These are phyloP conservation scores for Claviceps humidiphila DNA, from an alignment of 2,329 filamentous ascomycete genomes.

Conservation along the genomic window DNA sequence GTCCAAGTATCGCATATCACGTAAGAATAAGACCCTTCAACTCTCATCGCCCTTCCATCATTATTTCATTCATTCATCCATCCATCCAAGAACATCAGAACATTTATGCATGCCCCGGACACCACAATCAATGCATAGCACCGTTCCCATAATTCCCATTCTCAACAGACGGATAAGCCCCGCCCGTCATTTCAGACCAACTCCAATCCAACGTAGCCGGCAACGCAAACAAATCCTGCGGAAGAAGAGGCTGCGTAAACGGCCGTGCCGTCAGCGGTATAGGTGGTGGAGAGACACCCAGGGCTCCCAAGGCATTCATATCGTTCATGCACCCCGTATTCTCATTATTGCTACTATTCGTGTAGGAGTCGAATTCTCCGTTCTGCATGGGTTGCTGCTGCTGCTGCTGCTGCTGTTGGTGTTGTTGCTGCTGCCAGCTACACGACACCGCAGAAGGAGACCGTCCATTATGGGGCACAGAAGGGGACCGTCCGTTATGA, in stretches of 20 bases:
- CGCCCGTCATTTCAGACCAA: constrained; percentile 56
- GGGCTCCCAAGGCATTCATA: constrained; percentile 29
- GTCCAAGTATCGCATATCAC: too few relatives aligned
- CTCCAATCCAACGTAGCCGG: constrained; percentile 94
- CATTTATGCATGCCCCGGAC: too few relatives aligned
- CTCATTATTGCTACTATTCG: background rate
- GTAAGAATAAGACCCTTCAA: too few relatives aligned
- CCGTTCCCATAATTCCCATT: constrained; percentile 24
- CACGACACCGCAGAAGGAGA: constrained; percentile 32
- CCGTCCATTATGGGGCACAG: constrained; percentile 24
- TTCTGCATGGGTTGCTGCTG: constrained; percentile 27
- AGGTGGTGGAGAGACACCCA: constrained; percentile 9
- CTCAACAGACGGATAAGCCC: constrained; percentile 49
- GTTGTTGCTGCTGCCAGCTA: constrained; percentile 16
- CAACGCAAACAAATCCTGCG: constrained; percentile 89
- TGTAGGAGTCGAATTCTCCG: constrained; percentile 30
- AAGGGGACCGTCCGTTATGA: constrained; percentile 30
- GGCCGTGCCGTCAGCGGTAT: constrained; percentile 12
- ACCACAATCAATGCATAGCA: background rate
- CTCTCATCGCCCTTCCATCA: too few relatives aligned
- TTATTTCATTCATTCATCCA: too few relatives aligned
- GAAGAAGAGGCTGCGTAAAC: constrained; percentile 78
- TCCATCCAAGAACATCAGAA: too few relatives aligned
- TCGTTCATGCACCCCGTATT: constrained; percentile 9
- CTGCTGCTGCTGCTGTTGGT: constrained; percentile 34